phyloP scores from a whole-genome alignment of 2,329 filamentous ascomycete genomes.

The Coleophoma crateriformis region DNA sequence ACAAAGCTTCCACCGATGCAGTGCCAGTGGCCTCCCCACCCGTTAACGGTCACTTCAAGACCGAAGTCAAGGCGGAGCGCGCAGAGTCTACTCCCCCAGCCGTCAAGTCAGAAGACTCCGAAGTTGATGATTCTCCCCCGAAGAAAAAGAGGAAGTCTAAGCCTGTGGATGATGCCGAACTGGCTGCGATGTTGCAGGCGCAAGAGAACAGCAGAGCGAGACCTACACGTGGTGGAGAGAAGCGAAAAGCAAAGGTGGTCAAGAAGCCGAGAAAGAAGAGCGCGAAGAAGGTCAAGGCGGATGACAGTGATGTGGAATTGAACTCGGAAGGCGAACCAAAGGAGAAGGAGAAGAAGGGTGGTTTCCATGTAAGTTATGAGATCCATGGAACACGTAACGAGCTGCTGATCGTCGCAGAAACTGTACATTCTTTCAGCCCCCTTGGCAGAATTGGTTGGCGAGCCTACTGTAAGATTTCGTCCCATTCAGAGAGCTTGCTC shows the following conservation, averaged over 20 bases:
- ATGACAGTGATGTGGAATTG: constrained; percentile 62
- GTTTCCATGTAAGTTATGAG: constrained; percentile 68
- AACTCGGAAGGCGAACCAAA: constrained; percentile 50
- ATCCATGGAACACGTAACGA: not conserved
- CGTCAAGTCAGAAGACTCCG: constrained; percentile 14
- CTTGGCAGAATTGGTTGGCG: constrained; percentile 65
- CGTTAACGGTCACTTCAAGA: constrained; percentile 11
- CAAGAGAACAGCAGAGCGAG: constrained; percentile 74
- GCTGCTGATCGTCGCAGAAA: constrained; percentile 39
- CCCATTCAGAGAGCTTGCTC: not conserved
- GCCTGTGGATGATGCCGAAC: constrained; percentile 70
- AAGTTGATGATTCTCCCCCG: constrained; percentile 35
- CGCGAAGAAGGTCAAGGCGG: constrained; percentile 67
- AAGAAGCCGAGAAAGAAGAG: constrained; percentile 62
- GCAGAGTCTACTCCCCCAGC: constrained; percentile 6
- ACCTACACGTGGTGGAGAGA: constrained; percentile 68
- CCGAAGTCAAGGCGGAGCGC: constrained; percentile 14
- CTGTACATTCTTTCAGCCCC: constrained; percentile 69
- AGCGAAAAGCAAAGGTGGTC: constrained; percentile 36
- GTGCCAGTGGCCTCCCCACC: constrained; percentile 4
- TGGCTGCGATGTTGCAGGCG: constrained; percentile 84
- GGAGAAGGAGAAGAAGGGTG: constrained; percentile 71
- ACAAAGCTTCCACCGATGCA: constrained; percentile 29
- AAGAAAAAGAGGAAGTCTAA: constrained; percentile 64
- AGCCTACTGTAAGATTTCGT: constrained; percentile 50